Evolutionary conservation across 1,284 basidiomycete species (phyloP).

Genomic region (Athelia psychrophila): DNA sequence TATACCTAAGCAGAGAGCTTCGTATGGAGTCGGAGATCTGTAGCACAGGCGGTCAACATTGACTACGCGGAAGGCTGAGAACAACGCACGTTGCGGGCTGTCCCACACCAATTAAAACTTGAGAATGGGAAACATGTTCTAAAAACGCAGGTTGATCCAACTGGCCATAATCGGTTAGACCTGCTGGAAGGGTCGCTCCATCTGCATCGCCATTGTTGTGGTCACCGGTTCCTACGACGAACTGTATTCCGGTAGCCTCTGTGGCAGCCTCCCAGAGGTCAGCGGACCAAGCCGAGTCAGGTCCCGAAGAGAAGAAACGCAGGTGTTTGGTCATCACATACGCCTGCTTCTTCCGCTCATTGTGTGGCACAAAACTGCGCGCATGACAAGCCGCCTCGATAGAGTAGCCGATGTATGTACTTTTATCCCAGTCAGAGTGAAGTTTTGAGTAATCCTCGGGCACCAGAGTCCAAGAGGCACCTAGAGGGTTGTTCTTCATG

Average conservation of each 20-base stretch:
- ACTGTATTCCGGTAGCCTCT: conserved; percentile 4
- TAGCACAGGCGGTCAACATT: conserved; percentile 4
- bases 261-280: conserved; percentile 11
- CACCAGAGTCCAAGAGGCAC: conserved; percentile 31
- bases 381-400: conserved; percentile 27
- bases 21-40: conserved; percentile 32
- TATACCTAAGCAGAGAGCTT: conserved; percentile 37
- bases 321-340: conserved; percentile 29
- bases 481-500: conserved; percentile 24
- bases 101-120: conserved; percentile 16
- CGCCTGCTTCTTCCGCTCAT: conserved; percentile 23
- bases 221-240: conserved; percentile 8
- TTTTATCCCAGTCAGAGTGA: conserved; percentile 13
- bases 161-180: conserved; percentile 10
- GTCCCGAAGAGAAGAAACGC: conserved; percentile 19
- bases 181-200: conserved; percentile 5
- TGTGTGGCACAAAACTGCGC: conserved; percentile 18
- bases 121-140: conserved; percentile 8
- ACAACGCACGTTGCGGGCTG: conserved; percentile 13
- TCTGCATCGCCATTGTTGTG: not conserved
- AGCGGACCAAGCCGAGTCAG: conserved; percentile 9
- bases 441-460: conserved; percentile 25
- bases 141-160: conserved; percentile 12
- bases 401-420: conserved; percentile 33
- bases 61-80: conserved; percentile 11